phyloP scores from a whole-genome alignment of 1,284 basidiomycete species.

The Puccinia sorghi region DNA sequence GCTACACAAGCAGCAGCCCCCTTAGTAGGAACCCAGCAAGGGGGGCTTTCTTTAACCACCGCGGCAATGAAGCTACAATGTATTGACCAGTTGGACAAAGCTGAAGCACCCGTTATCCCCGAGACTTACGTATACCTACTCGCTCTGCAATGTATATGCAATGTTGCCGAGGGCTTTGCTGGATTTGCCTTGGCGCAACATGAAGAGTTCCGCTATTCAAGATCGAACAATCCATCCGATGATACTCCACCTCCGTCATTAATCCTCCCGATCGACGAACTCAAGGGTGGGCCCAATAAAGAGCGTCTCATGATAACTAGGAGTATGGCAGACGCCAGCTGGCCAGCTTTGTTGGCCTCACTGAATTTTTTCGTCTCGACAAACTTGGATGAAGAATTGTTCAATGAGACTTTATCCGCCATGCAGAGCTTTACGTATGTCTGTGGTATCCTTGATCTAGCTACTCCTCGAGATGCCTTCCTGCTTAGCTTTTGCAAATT shows the following conservation, averaged over 20 bases:
- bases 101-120: conserved; percentile 85
- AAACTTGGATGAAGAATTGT: conserved; percentile 81
- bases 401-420: conserved; percentile 76
- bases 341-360: conserved; percentile 85
- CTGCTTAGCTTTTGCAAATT: conserved; percentile 81
- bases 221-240: conserved; percentile 63
- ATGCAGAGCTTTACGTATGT: conserved; percentile 83
- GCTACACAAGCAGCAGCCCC: conserved; percentile 78
- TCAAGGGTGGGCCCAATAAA: conserved; percentile 60
- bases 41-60: conserved; percentile 55
- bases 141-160: conserved; percentile 80
- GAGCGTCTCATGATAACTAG: conserved; percentile 66
- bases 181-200: conserved; percentile 71
- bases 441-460: conserved; percentile 79
- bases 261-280: conserved; percentile 67
- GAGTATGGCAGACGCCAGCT: conserved; percentile 78
- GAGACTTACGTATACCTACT: conserved; percentile 91
- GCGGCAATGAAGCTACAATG: conserved; percentile 61
- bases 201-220: conserved; percentile 57
- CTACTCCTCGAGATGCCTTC: conserved; percentile 88
- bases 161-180: conserved; percentile 83
- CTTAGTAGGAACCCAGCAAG: conserved; percentile 70
- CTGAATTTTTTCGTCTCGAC: conserved; percentile 85
- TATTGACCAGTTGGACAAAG: conserved; percentile 94
- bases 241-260: conserved; percentile 69